Conservation (phyloP, 768 basidiomycete species). For the Suillus fuscotomentosus region DNA sequence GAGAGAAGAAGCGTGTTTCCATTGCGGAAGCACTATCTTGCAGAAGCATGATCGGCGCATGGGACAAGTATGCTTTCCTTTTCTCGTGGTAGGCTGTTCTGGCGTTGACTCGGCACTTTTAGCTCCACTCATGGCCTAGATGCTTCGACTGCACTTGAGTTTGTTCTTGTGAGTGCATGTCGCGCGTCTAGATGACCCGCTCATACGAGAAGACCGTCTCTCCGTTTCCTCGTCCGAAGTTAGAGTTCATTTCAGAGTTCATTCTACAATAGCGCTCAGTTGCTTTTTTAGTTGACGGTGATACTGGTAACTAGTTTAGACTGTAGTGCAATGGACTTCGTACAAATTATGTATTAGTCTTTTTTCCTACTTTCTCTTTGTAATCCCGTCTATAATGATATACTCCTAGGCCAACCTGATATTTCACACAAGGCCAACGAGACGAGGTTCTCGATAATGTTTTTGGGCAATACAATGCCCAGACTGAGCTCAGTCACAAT, state of each 20-base stretch:
- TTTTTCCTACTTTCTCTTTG: no score
- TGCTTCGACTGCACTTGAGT: conserved; percentile 72
- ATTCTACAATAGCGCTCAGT: neutral
- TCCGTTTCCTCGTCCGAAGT: neutral
- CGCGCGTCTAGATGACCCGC: no score
- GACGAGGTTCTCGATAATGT: no score
- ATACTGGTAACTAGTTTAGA: no score
- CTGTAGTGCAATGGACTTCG: no score
- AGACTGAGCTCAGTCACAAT: no score
- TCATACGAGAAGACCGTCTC: neutral
- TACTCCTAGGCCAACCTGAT: no score
- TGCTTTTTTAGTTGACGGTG: neutral
- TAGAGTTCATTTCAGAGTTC: neutral
- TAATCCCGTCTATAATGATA: no score
- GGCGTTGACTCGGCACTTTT: conserved; percentile 6
- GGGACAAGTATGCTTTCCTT: conserved; percentile 79
- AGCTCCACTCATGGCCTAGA: conserved; percentile 69
- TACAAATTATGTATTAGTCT: no score
- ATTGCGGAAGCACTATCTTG: conserved; percentile 70
- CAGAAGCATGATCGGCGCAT: conserved; percentile 60
- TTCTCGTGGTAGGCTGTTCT: neutral
- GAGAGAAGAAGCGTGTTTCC: conserved; percentile 82
- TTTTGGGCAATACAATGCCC: no score
- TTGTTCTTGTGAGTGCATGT: no score
- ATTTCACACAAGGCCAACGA: no score